Base-by-base conservation (phyloP, 2,329 filamentous ascomycete species). In the Raffaelea deltoideospora region DNA sequence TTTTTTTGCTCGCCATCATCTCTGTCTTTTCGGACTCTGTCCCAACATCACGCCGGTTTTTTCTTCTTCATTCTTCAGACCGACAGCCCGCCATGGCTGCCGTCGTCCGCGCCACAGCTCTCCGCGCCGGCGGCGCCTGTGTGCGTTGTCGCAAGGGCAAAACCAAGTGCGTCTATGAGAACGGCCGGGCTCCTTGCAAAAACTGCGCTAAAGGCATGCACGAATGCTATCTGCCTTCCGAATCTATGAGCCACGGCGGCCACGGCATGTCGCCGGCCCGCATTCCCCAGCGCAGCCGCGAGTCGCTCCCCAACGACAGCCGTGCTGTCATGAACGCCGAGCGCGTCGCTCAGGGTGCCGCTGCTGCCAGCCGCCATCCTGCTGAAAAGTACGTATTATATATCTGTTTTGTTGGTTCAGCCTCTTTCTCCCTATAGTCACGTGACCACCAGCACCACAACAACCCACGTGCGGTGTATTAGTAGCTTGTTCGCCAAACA, bases 191-290 rank as follows among this genome's bases (percentile, higher is more conserved):
- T n/a, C 70, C 70, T 11, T 75, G 70, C 59, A 70, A 71, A 51
- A 75, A 75, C 55, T 75, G 70, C 55, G 67, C 68, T 33, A 75
- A 75, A 54, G 70, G 70, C 41, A 67, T 73, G 66, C 70, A 75
- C 53, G 69, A 74, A 39, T 75, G 70, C 56, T 75, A 74, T 51
- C 56, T 75, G 17, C 70, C 70, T 28, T 73, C 69, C 22, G 70
- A 74, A 55, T 69, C 63, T 42, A 66, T 71, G 60, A 64, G 65
- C 44, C 69, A 73, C 51, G 65, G 54, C 31, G 54, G 70, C 43
- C 68, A 72, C 46, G 69, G 69, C 41, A 67, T 72, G 42, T 72
- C 68, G 41, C 70, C 70, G 32, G 67, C 69, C 37, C 63, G 66
- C 28, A 58, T 57, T 39, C 59, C 61, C 37, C 64, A 66, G 49